These are phyloP conservation scores for Ceratocystis papillata DNA, from an alignment of 2,329 filamentous ascomycete species.

Conservation along the genomic window DNA sequence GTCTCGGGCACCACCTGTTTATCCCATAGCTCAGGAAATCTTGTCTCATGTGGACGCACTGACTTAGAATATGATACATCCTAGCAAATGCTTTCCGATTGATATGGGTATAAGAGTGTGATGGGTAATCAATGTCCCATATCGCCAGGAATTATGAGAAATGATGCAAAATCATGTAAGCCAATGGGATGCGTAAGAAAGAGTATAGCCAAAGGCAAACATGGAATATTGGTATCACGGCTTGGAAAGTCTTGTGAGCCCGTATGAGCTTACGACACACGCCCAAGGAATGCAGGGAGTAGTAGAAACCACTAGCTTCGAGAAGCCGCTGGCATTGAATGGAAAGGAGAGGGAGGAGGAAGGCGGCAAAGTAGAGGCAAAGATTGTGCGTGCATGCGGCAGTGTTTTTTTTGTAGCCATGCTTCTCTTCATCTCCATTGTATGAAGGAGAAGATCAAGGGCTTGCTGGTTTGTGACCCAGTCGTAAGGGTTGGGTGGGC, in stretches of 20 bases:
- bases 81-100: background rate
- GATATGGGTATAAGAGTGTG: background rate
- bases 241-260: background rate
- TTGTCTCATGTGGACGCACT: background rate
- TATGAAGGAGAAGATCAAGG: background rate
- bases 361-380: background rate
- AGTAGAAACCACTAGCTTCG: constrained; percentile 13
- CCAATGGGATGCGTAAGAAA: background rate
- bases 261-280: background rate
- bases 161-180: background rate
- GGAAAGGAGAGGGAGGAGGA: background rate
- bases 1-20: no score
- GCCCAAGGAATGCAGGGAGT: background rate
- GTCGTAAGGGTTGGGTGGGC: background rate
- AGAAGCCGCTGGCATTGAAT: background rate
- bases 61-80: no score
- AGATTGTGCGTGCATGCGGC: background rate
- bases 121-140: background rate
- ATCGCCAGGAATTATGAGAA: background rate
- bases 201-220: background rate
- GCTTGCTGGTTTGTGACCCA: background rate
- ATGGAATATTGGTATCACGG: background rate
- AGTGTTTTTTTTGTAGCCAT: background rate
- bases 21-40: background rate
- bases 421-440: background rate